A percentile compares a stretch with the other conserved stretches of the same genome.
Evolutionary conservation across 768 basidiomycete genomes (phyloP).

Genomic region (Lactarius vividus): DNA sequence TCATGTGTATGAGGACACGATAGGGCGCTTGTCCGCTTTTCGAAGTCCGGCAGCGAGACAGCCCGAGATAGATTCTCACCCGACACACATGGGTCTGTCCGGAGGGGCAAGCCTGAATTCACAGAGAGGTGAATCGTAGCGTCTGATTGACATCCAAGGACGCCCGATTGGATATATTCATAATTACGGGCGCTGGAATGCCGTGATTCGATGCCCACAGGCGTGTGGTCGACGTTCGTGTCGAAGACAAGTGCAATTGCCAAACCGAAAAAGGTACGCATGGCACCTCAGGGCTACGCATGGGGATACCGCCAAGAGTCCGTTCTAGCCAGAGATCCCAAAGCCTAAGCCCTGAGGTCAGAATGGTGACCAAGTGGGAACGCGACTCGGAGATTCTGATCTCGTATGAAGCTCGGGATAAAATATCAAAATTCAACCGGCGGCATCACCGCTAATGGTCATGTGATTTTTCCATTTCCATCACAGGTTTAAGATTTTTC

Average conservation of each 20-base stretch:
- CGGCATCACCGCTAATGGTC: not conserved
- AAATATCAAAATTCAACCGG: not conserved
- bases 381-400: not conserved
- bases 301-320: not conserved
- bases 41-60: not conserved
- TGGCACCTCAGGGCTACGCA: not conserved
- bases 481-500: no score
- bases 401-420: not conserved
- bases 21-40: not conserved
- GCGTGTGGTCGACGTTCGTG: not conserved
- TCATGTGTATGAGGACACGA: not conserved
- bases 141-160: not conserved
- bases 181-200: not conserved
- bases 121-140: not conserved
- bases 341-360: not conserved
- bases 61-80: not conserved
- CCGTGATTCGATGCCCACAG: not conserved
- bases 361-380: not conserved
- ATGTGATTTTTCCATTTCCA: not conserved
- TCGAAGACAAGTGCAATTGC: not conserved
- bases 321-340: not conserved
- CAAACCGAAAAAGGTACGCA: not conserved
- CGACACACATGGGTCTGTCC: not conserved
- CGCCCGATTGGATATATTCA: not conserved
- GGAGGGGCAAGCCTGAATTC: not conserved